Conservation (phyloP, 2,329 filamentous ascomycete species). For the Exophiala calicioides region DNA sequence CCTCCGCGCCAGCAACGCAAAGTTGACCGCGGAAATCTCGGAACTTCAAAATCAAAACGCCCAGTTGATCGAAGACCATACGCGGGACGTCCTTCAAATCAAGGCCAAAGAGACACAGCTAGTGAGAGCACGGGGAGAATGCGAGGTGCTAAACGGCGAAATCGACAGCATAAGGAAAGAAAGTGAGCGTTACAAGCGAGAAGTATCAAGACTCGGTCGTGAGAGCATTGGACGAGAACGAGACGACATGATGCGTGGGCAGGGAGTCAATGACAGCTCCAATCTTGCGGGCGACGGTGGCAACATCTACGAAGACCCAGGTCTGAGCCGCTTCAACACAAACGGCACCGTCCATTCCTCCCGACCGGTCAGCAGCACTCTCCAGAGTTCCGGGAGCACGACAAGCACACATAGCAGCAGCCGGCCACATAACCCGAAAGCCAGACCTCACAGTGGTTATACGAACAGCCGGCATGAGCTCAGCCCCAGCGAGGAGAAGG, state of each 20-base stretch:
- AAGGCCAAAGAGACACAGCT: conserved; percentile 98
- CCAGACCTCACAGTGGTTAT: conserved; percentile 41
- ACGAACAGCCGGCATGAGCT: conserved; percentile 30
- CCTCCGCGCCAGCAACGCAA: conserved; percentile 75
- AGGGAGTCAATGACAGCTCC: conserved; percentile 49
- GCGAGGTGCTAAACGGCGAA: conserved; percentile 81
- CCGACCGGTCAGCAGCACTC: conserved; percentile 24
- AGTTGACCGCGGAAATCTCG: conserved; percentile 80
- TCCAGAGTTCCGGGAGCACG: conserved; percentile 29
- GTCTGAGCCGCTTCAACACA: conserved; percentile 30
- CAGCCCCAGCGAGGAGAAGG: conserved; percentile 72
- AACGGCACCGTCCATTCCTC: conserved; percentile 19
- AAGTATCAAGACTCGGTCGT: conserved; percentile 60
- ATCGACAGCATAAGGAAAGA: conserved; percentile 84
- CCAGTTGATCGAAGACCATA: conserved; percentile 94
- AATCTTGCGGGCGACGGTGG: conserved; percentile 59
- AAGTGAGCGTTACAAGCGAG: conserved; percentile 89
- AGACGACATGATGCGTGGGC: conserved; percentile 29
- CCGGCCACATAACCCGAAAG: conserved; percentile 16
- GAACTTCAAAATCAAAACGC: conserved; percentile 97
- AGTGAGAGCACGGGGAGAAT: conserved; percentile 85
- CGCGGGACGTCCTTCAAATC: conserved; percentile 89
- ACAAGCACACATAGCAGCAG: conserved; percentile 23
- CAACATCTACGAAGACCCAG: conserved; percentile 43
- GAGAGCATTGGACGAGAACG: conserved; percentile 38